Percentiles rank a stretch among this genome's conserved stretches.
phyloP scores from a whole-genome alignment of 2,329 filamentous ascomycete species.

The Colletotrichum simmondsii region DNA sequence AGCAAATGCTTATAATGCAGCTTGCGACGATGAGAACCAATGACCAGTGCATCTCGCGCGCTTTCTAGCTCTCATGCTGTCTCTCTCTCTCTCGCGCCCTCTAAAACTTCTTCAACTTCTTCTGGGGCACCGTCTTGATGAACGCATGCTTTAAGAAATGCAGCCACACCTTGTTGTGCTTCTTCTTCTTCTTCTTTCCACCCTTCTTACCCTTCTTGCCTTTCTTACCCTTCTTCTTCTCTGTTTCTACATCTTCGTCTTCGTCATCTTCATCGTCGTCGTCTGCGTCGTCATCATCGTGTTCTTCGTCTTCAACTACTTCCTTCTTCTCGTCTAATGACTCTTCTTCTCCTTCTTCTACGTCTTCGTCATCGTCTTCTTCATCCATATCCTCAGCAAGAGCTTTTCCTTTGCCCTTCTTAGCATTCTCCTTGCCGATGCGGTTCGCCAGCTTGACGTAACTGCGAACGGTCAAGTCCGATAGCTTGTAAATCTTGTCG shows the following conservation, averaged over 20 bases:
- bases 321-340: slow-evolving; percentile 38
- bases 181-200: slow-evolving; percentile 57
- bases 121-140: slow-evolving; percentile 75
- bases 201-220: slow-evolving; percentile 53
- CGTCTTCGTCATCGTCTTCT: slow-evolving; percentile 32
- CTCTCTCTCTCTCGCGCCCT: not conserved
- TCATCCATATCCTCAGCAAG: slow-evolving; percentile 42
- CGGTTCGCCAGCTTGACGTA: slow-evolving; percentile 82
- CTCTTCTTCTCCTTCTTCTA: slow-evolving; percentile 31
- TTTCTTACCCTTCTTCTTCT: slow-evolving; percentile 56
- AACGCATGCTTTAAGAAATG: slow-evolving; percentile 84
- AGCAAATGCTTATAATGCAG: not conserved
- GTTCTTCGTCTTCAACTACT: slow-evolving; percentile 41
- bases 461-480: slow-evolving; percentile 86
- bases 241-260: slow-evolving; percentile 47
- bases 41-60: not conserved
- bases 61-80: not conserved
- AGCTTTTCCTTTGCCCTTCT: slow-evolving; percentile 32
- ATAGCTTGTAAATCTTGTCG: slow-evolving; percentile 79
- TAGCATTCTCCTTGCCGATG: slow-evolving; percentile 67
- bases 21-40: not conserved
- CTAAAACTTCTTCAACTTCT: slow-evolving; percentile 67
- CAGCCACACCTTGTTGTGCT: slow-evolving; percentile 78
- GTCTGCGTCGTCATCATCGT: slow-evolving; percentile 41
- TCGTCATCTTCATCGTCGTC: slow-evolving; percentile 40